phyloP scores from a whole-genome alignment of 768 basidiomycete species.

The Mycena rosella region DNA sequence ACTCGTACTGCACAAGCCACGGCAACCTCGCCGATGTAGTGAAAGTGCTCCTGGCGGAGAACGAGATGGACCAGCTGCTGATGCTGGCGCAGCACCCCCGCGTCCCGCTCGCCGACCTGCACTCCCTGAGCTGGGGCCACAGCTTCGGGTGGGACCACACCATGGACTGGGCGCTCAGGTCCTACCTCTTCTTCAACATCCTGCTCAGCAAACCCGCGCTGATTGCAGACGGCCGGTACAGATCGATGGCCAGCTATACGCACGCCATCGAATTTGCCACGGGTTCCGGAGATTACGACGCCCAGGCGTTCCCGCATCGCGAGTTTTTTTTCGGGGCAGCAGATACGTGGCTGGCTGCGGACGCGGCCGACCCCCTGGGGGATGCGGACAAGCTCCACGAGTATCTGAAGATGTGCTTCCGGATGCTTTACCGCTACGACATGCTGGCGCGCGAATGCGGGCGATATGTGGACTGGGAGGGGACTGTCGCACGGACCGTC shows the following conservation, averaged over 20 bases:
- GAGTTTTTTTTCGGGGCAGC: constrained; percentile 41
- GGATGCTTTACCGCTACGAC: constrained; percentile 53
- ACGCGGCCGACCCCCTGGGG: constrained; percentile 25
- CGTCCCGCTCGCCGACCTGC: constrained; percentile 45
- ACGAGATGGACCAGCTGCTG: constrained; percentile 47
- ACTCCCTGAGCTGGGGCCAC: constrained; percentile 46
- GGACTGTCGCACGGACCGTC: constrained; percentile 30
- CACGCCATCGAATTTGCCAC: constrained; percentile 38
- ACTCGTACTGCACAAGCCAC: constrained; percentile 38
- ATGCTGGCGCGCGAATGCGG: constrained; percentile 52
- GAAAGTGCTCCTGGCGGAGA: constrained; percentile 51
- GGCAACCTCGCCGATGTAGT: constrained; percentile 50
- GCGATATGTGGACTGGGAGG: constrained; percentile 47
- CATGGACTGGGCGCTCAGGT: constrained; percentile 44
- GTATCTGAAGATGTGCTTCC: constrained; percentile 53
- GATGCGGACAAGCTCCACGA: constrained; percentile 43
- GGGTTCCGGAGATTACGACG: constrained; percentile 43
- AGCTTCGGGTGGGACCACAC: constrained; percentile 50
- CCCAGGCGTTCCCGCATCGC: constrained; percentile 48
- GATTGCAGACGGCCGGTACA: constrained; percentile 45
- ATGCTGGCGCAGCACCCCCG: constrained; percentile 54
- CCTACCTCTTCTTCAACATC: constrained; percentile 54
- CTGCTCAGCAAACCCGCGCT: constrained; percentile 46
- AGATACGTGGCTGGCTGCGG: not conserved
- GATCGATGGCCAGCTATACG: constrained; percentile 37